phyloP scores from a whole-genome alignment of 768 basidiomycete genomes.

The Auricularia sp. region DNA sequence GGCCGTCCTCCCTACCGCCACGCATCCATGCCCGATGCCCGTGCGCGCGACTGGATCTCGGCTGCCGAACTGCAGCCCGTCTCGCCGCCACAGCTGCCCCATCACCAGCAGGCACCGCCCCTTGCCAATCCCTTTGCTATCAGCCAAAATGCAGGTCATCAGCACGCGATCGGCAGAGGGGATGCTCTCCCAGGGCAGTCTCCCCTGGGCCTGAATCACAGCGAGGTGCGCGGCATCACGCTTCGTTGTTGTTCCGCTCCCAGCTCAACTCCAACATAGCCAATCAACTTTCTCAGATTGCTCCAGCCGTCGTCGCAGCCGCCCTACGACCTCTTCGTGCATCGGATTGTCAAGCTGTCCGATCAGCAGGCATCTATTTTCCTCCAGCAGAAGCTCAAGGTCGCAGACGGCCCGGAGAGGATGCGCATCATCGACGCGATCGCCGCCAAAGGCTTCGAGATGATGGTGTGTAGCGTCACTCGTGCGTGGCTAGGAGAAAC shows the following conservation, averaged over 20 bases:
- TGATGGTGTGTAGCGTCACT: slow-evolving; percentile 51
- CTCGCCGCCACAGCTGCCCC: neutral
- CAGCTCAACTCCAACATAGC: slow-evolving; percentile 30
- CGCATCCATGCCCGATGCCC: neutral
- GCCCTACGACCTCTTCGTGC: slow-evolving; percentile 72
- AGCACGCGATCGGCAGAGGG: neutral
- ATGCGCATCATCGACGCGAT: slow-evolving; percentile 83
- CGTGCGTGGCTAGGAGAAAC: neutral
- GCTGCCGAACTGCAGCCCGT: neutral
- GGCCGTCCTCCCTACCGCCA: neutral
- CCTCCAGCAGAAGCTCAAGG: slow-evolving; percentile 82
- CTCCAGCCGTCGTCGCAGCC: slow-evolving; percentile 80
- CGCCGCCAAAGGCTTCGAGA: slow-evolving; percentile 73
- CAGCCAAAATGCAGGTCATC: neutral
- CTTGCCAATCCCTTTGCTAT: neutral
- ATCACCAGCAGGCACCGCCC: neutral
- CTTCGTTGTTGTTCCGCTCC: neutral
- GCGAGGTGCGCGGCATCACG: neutral
- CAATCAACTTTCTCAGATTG: slow-evolving; percentile 81
- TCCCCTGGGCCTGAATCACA: slow-evolving; percentile 1
- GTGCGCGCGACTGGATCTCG: neutral
- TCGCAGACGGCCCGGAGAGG: slow-evolving; percentile 67
- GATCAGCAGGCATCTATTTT: slow-evolving; percentile 90
- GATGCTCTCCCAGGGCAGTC: neutral
- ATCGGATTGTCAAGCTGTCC: slow-evolving; percentile 79